Conservation (phyloP, 495 filamentous ascomycete species). For the Xylaria palmicola region DNA sequence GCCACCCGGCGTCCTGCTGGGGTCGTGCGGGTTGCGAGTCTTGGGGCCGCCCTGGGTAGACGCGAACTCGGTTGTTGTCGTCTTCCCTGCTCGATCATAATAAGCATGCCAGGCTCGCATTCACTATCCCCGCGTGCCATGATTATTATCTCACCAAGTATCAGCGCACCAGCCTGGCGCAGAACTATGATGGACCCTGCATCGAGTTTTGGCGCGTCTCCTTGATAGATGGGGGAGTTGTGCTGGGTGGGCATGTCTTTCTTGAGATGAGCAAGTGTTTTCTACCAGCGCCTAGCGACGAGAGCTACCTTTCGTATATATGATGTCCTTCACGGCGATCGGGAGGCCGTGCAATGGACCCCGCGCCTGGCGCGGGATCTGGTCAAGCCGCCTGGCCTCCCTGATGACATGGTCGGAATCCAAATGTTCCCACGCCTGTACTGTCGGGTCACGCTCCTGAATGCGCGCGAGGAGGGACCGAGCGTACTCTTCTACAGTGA, state of each 20-base stretch:
- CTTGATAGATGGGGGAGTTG: slow-evolving; percentile 49
- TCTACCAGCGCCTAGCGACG: neutral
- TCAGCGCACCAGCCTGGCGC: slow-evolving; percentile 47
- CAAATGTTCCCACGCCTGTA: slow-evolving; percentile 57
- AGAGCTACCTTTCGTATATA: slow-evolving; percentile 52
- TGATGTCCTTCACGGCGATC: slow-evolving; percentile 58
- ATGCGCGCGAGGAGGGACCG: slow-evolving; percentile 52
- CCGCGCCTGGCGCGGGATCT: slow-evolving; percentile 41
- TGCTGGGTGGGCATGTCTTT: slow-evolving; percentile 55
- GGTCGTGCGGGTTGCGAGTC: slow-evolving; percentile 49
- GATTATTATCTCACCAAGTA: slow-evolving; percentile 41
- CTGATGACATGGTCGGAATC: slow-evolving; percentile 46
- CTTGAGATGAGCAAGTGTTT: slow-evolving; percentile 1
- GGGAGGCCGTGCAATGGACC: slow-evolving; percentile 56
- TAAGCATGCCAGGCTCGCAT: neutral
- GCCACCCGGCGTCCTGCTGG: slow-evolving; percentile 50
- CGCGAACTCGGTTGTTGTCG: slow-evolving; percentile 54
- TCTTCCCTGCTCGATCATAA: slow-evolving; percentile 31
- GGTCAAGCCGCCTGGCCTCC: slow-evolving; percentile 52
- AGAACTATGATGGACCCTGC: slow-evolving; percentile 43
- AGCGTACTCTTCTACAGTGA: slow-evolving; percentile 54
- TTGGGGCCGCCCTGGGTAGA: slow-evolving; percentile 34
- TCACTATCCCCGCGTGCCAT: too few relatives aligned
- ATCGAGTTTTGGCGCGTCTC: slow-evolving; percentile 38
- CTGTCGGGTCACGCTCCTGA: slow-evolving; percentile 42